Base-by-base conservation (phyloP, 2,329 filamentous ascomycete species). In the Fusarium bulbicola region DNA sequence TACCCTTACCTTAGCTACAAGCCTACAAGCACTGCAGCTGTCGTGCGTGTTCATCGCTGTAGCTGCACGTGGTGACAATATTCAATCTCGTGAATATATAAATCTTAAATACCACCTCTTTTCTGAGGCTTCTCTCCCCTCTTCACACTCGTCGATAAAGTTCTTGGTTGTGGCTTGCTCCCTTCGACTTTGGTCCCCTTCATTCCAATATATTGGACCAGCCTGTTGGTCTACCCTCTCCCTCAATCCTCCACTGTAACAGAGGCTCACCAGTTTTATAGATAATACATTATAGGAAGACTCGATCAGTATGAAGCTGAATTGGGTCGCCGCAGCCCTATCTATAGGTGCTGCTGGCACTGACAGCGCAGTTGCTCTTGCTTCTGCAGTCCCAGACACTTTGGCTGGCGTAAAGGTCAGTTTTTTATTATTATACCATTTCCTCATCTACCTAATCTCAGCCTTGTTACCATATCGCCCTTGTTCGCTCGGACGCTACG, bases 261-360 rank as follows among this genome's bases (percentile, higher is more conserved):
- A 20, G 14, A 43, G 20, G 18, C 49, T 68, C 5, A 52, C 66
- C 10, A 20, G 37, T 5, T 7, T 34, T 18, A 21, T 16, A 68
- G 42, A 18, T 13, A 40, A 6, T 28, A 34, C 32, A 60, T 50
- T 20, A 37, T 56, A 59, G 16, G n/a, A 50, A 32, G 18, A 49
- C n/a, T 24, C 21, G 16, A 10, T 58, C 50, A 77, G 40, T 68
- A 84, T 83, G 82, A 83, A 81, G 80, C 74, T 78, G 50, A 64
- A 76, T 43, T 76, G 77, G 42, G 56, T 82, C 43, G 70, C 81
- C 37, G 79, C 78, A 56, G 78, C 79, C 49, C 72, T 80, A 36
- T 66, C 81, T 30, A 70, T 83, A 69, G 77, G 78, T 26, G 78
- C 76, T 46, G 78, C 75, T 37, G 73, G 79, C 66, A 73, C 72